Evolutionary conservation across 208 protist genomes (phyloP), one percentile per base, ranked within the genome.

Genomic region (Porcisia hertigi): DNA sequence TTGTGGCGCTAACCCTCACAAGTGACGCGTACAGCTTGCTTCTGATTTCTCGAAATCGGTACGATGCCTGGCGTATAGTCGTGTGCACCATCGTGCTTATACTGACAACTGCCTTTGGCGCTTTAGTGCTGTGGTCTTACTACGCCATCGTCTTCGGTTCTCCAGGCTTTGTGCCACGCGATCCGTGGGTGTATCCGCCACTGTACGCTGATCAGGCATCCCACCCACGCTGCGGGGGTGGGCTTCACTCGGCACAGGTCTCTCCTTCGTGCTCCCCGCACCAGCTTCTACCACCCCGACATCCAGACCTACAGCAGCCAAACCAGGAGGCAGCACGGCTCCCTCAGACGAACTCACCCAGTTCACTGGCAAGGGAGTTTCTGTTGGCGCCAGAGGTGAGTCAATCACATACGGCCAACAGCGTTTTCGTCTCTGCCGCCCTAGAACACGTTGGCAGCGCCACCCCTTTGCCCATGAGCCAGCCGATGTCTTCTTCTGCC

Each of bases 161-260:
- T 23, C 89, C 89, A 0, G 91, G 91, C 18, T 94, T 88, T 57
- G 91, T 95, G 43, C 79, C 84, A 0, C 72, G 23, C 1, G 75
- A 82, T 0, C 66, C 80, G 47, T 95, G 91, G 89, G 25, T 62
- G 79, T 71, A 90, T 66, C 80, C 77, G 4, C 89, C 89, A 7
- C 20, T 5, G 12, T 93, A 88, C 63, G 75, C 25, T 25, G 76
- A 62, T 1, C 67, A 63, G 0, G 60, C 67, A 36, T 63, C 47
- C 6, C 55, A 55, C 34, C 25, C 14, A 49, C 8, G 63, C 12
- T 43, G 25, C 47, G 3, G 53, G 6, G 63, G 23, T 62, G 30
- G 60, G 3, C 39, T 20, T 8, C 39, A 16, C 36, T 20, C 45
- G 45, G 45, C 9, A 16, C 25, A 64, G 16, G 2, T 7, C 20